Evolutionary conservation across 306 rosid species (phyloP).

Genomic region (Castanea crenata): DNA sequence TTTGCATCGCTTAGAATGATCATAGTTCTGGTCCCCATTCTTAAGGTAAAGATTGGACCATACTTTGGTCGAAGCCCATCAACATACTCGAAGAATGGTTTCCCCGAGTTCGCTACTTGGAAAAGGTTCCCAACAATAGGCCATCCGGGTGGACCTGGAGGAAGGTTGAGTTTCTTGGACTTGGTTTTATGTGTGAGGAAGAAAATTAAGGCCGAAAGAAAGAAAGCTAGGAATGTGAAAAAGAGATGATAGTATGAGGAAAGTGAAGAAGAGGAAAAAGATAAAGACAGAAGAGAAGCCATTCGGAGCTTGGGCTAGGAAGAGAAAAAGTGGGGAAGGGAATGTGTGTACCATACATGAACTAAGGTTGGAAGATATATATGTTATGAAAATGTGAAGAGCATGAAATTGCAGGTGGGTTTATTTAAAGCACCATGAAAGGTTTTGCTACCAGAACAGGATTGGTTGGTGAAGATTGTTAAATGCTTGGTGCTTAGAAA

Average conservation of each 20-base stretch:
- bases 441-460: conserved; percentile 1
- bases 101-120: conserved; percentile 71
- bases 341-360: neutral
- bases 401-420: conserved; percentile 73
- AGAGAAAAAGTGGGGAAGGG: neutral
- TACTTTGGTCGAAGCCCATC: conserved; percentile 35
- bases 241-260: conserved; percentile 42
- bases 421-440: conserved; percentile 37
- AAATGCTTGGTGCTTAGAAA: neutral
- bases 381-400: conserved; percentile 39
- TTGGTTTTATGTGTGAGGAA: conserved; percentile 41
- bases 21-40: conserved; percentile 76
- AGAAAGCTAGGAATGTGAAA: conserved; percentile 51
- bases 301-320: conserved; percentile 18
- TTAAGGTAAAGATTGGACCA: conserved; percentile 80
- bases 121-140: conserved; percentile 90
- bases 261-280: conserved; percentile 25
- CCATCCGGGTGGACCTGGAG: conserved; percentile 96
- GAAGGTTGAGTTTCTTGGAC: conserved; percentile 51
- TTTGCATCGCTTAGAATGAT: conserved; percentile 60
- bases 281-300: conserved; percentile 21
- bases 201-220: conserved; percentile 50
- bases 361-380: neutral
- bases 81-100: conserved; percentile 60
- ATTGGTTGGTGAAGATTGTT: conserved; percentile 20